phyloP scores from a whole-genome alignment of 192 early-diverging fungal species.

The Coemansia sp. region DNA sequence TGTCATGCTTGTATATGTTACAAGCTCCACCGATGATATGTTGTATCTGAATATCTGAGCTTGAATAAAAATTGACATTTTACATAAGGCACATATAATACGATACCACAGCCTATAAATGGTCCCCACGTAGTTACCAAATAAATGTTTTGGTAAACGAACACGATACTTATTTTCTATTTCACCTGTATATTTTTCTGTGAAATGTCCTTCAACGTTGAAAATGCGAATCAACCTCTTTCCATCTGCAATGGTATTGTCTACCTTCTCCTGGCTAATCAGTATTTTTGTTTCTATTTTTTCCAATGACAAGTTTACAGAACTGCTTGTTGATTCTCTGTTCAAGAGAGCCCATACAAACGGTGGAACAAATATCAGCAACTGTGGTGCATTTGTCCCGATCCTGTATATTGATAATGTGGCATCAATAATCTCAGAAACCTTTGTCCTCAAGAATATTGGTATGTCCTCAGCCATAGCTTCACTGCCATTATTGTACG shows the following conservation, averaged over 20 bases:
- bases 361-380: slow-evolving; percentile 18
- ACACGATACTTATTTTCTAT: background rate
- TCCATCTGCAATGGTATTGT: no score
- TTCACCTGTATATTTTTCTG: background rate
- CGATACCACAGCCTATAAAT: no score
- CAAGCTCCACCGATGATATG: slow-evolving; percentile 17
- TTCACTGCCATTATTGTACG: slow-evolving; percentile 12
- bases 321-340: background rate
- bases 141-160: no score
- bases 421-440: no score
- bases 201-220: no score
- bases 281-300: no score
- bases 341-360: slow-evolving; percentile 7
- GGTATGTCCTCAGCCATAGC: slow-evolving; percentile 14
- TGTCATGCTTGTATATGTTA: background rate
- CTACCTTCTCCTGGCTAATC: no score
- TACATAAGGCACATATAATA: no score
- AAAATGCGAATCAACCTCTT: no score
- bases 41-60: background rate
- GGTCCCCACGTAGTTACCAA: no score
- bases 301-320: background rate
- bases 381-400: slow-evolving; percentile 11
- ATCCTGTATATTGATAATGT: slow-evolving; percentile 1
- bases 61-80: no score
- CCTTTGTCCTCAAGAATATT: slow-evolving; percentile 2